Conservation (phyloP, 1,284 basidiomycete species). For the Grifola frondosa region DNA sequence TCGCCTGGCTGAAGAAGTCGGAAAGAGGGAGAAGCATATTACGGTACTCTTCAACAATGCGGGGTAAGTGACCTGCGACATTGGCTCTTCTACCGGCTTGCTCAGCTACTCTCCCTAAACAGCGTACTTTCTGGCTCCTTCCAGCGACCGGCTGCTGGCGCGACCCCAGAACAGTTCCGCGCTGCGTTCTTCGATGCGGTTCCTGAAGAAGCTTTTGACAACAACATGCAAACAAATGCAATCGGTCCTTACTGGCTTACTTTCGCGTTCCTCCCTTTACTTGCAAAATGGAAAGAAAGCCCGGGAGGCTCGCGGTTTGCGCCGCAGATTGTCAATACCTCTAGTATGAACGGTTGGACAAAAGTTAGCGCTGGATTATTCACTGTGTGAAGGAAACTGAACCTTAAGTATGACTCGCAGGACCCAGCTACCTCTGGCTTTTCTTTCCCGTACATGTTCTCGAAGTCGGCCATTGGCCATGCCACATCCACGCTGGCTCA, state of each 20-base stretch:
- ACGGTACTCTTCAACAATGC: slow-evolving; percentile 45
- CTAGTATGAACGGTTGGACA: slow-evolving; percentile 55
- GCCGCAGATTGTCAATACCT: slow-evolving; percentile 52
- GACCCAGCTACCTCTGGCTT: slow-evolving; percentile 41
- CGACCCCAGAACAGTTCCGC: slow-evolving; percentile 39
- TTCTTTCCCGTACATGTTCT: slow-evolving; percentile 49
- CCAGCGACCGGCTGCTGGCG: slow-evolving; percentile 35
- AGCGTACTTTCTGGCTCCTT: slow-evolving; percentile 25
- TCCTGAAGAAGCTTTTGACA: slow-evolving; percentile 39
- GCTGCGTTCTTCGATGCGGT: slow-evolving; percentile 41
- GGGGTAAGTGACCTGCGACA: slow-evolving; percentile 24
- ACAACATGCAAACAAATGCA: slow-evolving; percentile 41
- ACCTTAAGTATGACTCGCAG: slow-evolving; percentile 18
- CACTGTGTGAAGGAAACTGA: not conserved
- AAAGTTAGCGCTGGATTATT: slow-evolving; percentile 31
- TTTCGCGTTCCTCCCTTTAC: slow-evolving; percentile 49
- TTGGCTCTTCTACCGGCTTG: not conserved
- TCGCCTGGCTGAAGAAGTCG: slow-evolving; percentile 44
- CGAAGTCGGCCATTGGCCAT: slow-evolving; percentile 51
- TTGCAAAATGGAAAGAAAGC: slow-evolving; percentile 45
- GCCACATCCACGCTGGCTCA: slow-evolving; percentile 49
- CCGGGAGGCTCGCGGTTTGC: slow-evolving; percentile 34
- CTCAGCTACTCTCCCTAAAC: not conserved
- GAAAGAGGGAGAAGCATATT: slow-evolving; percentile 39
- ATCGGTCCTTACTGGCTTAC: slow-evolving; percentile 52